These are phyloP conservation scores for Euphrasia confusa DNA, from an alignment of 257 asterid species.

Conservation along the genomic window DNA sequence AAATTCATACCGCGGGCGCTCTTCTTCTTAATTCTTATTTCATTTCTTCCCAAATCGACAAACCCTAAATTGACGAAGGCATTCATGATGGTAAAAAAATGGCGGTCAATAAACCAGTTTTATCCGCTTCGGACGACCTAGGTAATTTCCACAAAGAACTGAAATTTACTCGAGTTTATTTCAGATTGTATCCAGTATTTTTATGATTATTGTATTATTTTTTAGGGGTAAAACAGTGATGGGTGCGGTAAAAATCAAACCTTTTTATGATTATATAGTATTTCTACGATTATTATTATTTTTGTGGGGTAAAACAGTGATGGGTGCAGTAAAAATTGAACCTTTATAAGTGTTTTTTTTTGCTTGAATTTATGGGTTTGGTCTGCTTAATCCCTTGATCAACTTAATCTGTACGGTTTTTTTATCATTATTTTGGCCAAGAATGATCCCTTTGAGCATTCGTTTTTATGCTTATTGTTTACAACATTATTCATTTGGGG, in stretches of 20 bases:
- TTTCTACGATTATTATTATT: not conserved
- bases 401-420: no score
- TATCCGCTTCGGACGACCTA: conserved; percentile 72
- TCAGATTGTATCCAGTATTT: not conserved
- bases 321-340: not conserved
- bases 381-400: no score
- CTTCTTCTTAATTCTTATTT: conserved; percentile 33
- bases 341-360: no score
- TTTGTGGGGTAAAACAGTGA: not conserved
- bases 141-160: conserved; percentile 74
- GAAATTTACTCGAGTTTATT: conserved; percentile 39
- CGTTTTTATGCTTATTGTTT: no score
- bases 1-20: conserved; percentile 30
- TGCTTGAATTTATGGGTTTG: no score
- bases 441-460: no score
- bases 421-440: no score
- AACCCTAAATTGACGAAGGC: conserved; percentile 39
- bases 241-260: not conserved
- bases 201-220: not conserved
- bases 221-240: not conserved
- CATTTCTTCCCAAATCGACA: not conserved
- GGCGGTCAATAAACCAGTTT: conserved; percentile 74
- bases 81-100: conserved; percentile 62
- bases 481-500: no score
- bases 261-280: not conserved